Conservation (phyloP, 2,329 filamentous ascomycete genomes). For the Colletotrichum musae region DNA sequence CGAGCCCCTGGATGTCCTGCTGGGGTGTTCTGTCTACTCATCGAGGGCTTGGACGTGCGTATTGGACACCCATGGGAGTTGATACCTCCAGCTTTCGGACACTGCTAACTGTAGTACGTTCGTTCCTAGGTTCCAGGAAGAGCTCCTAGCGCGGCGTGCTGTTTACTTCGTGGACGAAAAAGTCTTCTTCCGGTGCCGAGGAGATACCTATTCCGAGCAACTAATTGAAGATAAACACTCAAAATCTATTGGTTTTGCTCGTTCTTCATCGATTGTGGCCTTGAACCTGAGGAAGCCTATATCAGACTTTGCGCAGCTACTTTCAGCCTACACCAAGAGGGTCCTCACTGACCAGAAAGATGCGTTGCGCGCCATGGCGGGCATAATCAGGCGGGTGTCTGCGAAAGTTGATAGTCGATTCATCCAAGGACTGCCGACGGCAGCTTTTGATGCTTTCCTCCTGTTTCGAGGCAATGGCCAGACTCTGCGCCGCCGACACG, state of each 20-base stretch:
- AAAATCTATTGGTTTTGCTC: too few species aligned
- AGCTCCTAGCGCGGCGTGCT: too few species aligned
- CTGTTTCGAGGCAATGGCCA: not conserved
- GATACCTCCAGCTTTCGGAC: not conserved
- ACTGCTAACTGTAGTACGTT: not conserved
- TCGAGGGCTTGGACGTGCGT: not conserved
- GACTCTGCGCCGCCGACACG: not conserved
- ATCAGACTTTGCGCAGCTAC: not conserved
- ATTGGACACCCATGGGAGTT: too few species aligned
- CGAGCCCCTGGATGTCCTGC: fast-evolving
- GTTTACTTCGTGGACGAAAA: not conserved
- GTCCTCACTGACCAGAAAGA: not conserved
- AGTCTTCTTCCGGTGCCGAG: not conserved
- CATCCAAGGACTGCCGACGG: not conserved
- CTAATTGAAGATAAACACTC: not conserved
- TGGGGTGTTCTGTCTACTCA: not conserved
- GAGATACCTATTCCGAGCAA: not conserved
- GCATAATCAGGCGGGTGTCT: not conserved
- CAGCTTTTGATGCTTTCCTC: not conserved
- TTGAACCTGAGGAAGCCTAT: too few species aligned
- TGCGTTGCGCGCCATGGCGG: not conserved
- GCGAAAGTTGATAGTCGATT: not conserved
- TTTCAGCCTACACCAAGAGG: not conserved
- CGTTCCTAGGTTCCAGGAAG: not conserved
- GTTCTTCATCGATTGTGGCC: fast-evolving